Percentiles rank a stretch among this genome's conserved stretches.
Evolutionary conservation across 306 rosid genomes (phyloP).

Genomic region (Cicer bijugum): DNA sequence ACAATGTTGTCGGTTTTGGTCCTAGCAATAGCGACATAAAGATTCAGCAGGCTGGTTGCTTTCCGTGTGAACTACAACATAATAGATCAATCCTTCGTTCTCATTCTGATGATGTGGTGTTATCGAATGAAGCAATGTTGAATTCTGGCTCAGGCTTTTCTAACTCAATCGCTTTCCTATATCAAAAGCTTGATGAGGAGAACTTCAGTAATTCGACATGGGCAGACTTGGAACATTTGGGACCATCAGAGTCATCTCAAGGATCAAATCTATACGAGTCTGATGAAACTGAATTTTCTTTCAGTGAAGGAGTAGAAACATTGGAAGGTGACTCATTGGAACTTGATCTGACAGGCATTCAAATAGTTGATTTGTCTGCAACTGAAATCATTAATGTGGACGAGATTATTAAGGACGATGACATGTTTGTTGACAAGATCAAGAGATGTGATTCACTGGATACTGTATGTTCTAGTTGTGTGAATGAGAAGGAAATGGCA

Average conservation of each 20-base stretch:
- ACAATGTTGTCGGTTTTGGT: conserved; percentile 38
- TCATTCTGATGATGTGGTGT: conserved; percentile 50
- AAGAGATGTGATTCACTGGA: conserved; percentile 43
- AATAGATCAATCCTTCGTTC: conserved; percentile 46
- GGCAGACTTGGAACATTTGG: conserved; percentile 45
- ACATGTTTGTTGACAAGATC: conserved; percentile 42
- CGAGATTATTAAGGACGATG: conserved; percentile 57
- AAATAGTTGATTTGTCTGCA: conserved; percentile 45
- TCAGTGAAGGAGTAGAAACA: conserved; percentile 70
- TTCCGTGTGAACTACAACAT: conserved; percentile 30
- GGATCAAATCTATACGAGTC: conserved; percentile 51
- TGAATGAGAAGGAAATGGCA: conserved; percentile 31
- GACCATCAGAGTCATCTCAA: conserved; percentile 45
- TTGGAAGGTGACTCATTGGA: conserved; percentile 49
- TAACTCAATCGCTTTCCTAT: conserved; percentile 62
- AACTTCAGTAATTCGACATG: conserved; percentile 43
- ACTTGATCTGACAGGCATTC: conserved; percentile 49
- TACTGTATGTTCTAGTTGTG: conserved; percentile 29
- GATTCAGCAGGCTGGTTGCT: conserved; percentile 42
- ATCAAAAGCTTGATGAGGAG: conserved; percentile 66
- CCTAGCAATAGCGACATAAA: conserved; percentile 35
- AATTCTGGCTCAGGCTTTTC: conserved; percentile 61
- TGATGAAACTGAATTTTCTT: conserved; percentile 54
- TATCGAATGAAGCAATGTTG: conserved; percentile 52
- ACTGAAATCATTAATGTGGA: conserved; percentile 54